Evolutionary conservation across 2,329 filamentous ascomycete species (phyloP), one percentile per base, ranked within the genome.

Genomic region (Phialemoniopsis sp.): DNA sequence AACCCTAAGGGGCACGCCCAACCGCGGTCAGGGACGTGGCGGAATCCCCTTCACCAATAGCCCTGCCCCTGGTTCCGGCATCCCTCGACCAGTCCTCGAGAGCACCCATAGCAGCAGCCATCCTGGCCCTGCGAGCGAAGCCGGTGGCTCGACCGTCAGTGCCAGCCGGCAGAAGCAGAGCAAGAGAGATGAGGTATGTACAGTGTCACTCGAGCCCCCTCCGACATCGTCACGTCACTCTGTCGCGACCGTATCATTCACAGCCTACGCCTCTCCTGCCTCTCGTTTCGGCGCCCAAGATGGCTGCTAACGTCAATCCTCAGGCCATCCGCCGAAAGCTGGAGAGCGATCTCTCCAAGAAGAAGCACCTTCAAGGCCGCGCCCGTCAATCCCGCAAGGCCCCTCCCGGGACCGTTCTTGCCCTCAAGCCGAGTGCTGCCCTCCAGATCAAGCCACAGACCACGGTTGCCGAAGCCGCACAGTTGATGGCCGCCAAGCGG

Each of bases 401-500:
- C 41, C 91, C 93, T 44, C 93, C 93, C 3, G 93, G 93, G 52
- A 96, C 91, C 41, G 93, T 98, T 44, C 85, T 98, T 45, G 89
- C 93, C 55, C 77, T 98, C 47, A 94, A 94, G 67, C 93, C 93
- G 39, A 96, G 90, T 61, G 89, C 87, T 55, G 93, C 93, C 33
- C 82, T 98, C 14, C 93, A 98, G 71, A 97, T 98, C 68, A 97
- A 97, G 70, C 93, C 93, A 38, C 79, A 75, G 48, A 96, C 89
- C 18, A 95, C 88, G 36, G 91, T 98, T 41, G 85, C 93, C 47
- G 93, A 98, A 68, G 93, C 93, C 36, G 93, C 93, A 31, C 93
- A 98, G 72, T 73, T 98, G 58, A 98, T 98, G 93, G 93, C 93
- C 40, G 93, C 93, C 37, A 98, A 98, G 76, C 80, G 93, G 54